Conservation (phyloP, 495 filamentous ascomycete species). For the Sabuloglossum arenarium region DNA sequence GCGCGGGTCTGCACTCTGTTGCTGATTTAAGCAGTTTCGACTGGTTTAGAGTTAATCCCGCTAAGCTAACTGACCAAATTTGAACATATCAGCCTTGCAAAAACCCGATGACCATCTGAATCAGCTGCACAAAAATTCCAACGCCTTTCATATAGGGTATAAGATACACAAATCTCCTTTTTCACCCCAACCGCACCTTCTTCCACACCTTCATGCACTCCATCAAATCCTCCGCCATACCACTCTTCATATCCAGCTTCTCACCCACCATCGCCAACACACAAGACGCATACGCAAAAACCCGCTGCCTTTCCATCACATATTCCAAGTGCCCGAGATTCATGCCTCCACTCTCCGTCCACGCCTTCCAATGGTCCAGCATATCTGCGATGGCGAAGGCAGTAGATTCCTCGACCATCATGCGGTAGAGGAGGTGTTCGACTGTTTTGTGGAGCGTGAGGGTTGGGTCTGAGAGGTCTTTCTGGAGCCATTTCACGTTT, state of each 20-base stretch:
- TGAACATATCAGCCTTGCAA: no score
- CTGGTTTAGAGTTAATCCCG: no score
- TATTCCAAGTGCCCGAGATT: neutral
- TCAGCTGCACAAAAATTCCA: neutral
- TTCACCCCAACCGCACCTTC: conserved; percentile 14
- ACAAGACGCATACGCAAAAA: neutral
- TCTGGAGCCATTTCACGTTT: neutral
- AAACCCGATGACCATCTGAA: no score
- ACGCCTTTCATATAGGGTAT: neutral
- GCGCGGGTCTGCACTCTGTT: no score
- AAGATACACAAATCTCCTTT: neutral
- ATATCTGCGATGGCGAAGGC: neutral
- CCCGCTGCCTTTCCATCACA: neutral
- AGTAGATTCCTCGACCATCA: neutral
- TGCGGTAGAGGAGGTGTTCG: neutral
- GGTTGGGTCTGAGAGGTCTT: neutral
- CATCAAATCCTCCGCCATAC: conserved; percentile 35
- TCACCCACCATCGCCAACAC: neutral
- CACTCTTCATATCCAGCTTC: neutral
- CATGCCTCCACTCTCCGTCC: conserved; percentile 3
- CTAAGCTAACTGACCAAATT: no score
- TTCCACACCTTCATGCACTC: conserved; percentile 35
- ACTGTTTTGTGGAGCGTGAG: neutral
- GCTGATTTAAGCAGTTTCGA: no score
- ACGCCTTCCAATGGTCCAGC: neutral